Conservation (phyloP, 2,329 filamentous ascomycete species). For the Gnomoniopsis smithogilvyi region DNA sequence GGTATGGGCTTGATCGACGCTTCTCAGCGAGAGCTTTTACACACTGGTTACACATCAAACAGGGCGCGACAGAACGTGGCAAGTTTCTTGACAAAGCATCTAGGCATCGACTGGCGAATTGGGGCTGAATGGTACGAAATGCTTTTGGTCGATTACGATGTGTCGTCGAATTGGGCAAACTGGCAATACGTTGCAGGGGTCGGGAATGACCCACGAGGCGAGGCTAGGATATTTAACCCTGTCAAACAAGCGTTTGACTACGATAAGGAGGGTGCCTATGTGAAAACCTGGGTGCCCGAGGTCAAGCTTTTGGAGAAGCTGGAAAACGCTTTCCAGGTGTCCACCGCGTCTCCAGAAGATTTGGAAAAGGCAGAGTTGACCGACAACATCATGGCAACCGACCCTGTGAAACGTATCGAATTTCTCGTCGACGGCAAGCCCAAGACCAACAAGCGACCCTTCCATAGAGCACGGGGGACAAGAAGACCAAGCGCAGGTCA, state of each 20-base stretch:
- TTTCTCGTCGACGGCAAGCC: slow-evolving; percentile 56
- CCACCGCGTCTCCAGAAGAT: slow-evolving; percentile 58
- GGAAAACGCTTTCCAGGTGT: slow-evolving; percentile 66
- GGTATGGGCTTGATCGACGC: slow-evolving; percentile 78
- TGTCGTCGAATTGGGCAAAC: slow-evolving; percentile 75
- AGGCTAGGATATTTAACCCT: slow-evolving; percentile 74
- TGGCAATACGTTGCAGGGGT: slow-evolving; percentile 82
- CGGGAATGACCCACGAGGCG: slow-evolving; percentile 72
- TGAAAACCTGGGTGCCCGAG: slow-evolving; percentile 72
- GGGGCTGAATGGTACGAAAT: slow-evolving; percentile 83
- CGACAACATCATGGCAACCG: slow-evolving; percentile 61
- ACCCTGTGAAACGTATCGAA: slow-evolving; percentile 63
- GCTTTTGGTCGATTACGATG: slow-evolving; percentile 72
- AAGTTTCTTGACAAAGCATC: slow-evolving; percentile 68
- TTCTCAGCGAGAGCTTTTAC: slow-evolving; percentile 68
- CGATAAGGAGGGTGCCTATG: slow-evolving; percentile 66
- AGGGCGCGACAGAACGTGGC: slow-evolving; percentile 74
- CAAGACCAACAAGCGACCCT: slow-evolving; percentile 31
- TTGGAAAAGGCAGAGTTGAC: slow-evolving; percentile 54
- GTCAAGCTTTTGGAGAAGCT: slow-evolving; percentile 50
- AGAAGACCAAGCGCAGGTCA: not conserved
- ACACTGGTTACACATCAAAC: slow-evolving; percentile 77
- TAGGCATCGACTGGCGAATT: slow-evolving; percentile 74
- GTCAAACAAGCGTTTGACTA: slow-evolving; percentile 80
- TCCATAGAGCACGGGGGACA: slow-evolving; percentile 25